Conservation (phyloP, 192 early-diverging fungal species). For the Diversispora eburnea region DNA sequence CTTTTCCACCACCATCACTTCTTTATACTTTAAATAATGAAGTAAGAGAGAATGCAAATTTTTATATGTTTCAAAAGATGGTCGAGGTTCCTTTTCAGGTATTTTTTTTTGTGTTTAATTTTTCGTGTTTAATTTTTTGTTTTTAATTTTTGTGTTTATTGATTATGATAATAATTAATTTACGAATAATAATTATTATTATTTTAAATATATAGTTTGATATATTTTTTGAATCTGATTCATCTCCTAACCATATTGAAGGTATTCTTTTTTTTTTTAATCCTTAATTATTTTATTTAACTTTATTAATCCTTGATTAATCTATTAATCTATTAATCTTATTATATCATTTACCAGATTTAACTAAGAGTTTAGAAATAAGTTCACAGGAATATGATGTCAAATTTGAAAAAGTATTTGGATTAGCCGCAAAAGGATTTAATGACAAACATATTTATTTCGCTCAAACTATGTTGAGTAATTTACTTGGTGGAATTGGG, state of each 20-base stretch:
- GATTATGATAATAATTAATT: neutral
- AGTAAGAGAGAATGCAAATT: slow-evolving; percentile 39
- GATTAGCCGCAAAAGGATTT: slow-evolving; percentile 64
- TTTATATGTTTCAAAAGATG: slow-evolving; percentile 61
- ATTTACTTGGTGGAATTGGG: slow-evolving; percentile 88
- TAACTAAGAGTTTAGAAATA: slow-evolving; percentile 39
- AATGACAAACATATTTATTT: slow-evolving; percentile 59
- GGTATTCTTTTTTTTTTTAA: neutral
- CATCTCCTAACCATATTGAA: slow-evolving; percentile 27
- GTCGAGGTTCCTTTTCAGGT: slow-evolving; percentile 63
- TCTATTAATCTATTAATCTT: neutral
- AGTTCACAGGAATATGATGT: slow-evolving; percentile 54
- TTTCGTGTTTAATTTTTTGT: neutral
- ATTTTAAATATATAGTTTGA: slow-evolving; percentile 45
- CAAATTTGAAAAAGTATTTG: slow-evolving; percentile 72
- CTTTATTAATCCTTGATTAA: slow-evolving; percentile 10
- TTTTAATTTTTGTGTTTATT: too few species aligned
- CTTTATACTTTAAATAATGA: slow-evolving; percentile 7
- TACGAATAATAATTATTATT: neutral
- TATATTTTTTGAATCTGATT: slow-evolving; percentile 47
- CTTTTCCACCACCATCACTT: neutral
- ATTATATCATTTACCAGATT: neutral
- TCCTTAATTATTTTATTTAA: neutral
- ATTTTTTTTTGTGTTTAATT: too few species aligned
- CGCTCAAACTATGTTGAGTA: slow-evolving; percentile 72